Percentiles rank a stretch among this genome's conserved stretches.
phyloP scores from a whole-genome alignment of 805 yeast species.

The Suhomyces emberorum region DNA sequence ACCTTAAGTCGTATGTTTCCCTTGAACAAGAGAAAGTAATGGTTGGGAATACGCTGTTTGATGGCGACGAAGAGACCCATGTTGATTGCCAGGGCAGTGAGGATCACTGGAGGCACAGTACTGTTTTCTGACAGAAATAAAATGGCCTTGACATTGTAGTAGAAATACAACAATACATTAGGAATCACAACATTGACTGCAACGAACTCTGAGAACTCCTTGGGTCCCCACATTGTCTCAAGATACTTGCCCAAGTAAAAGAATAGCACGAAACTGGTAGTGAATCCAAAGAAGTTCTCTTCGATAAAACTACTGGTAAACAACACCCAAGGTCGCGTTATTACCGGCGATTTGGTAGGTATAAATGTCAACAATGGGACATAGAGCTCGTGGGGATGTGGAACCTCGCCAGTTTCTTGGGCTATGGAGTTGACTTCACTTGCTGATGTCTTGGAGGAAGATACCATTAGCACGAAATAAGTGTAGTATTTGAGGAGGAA shows the following conservation, averaged over 20 bases:
- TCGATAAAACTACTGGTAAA: conserved; percentile 48
- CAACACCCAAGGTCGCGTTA: conserved; percentile 49
- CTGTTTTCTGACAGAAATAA: conserved; percentile 12
- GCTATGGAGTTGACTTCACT: conserved; percentile 22
- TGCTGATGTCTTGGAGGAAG: conserved; percentile 24
- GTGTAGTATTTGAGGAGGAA: conserved; percentile 36
- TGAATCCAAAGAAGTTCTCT: conserved; percentile 36
- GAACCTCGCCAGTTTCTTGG: conserved; percentile 34
- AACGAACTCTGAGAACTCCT: conserved; percentile 49
- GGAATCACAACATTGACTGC: conserved; percentile 33
- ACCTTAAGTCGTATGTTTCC: conserved; percentile 45
- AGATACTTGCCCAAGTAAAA: conserved; percentile 59
- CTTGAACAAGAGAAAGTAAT: conserved; percentile 48
- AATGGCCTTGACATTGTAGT: conserved; percentile 16
- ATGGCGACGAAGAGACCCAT: conserved; percentile 61
- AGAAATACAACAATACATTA: conserved; percentile 31
- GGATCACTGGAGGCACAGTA: conserved; percentile 42
- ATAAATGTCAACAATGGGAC: conserved; percentile 52
- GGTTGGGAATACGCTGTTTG: conserved; percentile 64
- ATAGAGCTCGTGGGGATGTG: conserved; percentile 44
- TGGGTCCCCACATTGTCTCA: conserved; percentile 63
- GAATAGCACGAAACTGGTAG: conserved; percentile 35
- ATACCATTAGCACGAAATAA: conserved; percentile 32
- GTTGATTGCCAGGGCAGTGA: conserved; percentile 53
- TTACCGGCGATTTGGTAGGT: conserved; percentile 39